Base-by-base conservation (phyloP, 345 rosid genomes). In the Hevea brasiliensis region DNA sequence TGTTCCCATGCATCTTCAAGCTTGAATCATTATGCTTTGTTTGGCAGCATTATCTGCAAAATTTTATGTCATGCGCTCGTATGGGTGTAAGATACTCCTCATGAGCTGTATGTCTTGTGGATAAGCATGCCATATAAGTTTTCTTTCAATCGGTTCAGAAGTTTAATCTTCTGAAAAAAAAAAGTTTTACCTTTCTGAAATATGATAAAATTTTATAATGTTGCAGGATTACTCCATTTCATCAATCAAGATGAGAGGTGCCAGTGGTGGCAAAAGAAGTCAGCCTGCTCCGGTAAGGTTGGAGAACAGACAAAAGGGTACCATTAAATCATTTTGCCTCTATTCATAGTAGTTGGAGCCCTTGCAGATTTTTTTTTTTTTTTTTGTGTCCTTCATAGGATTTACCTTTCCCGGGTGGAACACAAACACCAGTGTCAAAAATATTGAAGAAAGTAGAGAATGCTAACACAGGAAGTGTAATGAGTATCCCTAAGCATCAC, bases 401-500 rank as follows among this genome's bases (percentile, higher is more conserved):
- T 74, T 85, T 88, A 20, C 88, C 86, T 67, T 80, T 78, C 77
- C 73, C 59, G 14, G 77, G 51, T 72, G 85, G 59, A 67, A 74
- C 85, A 68, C 89, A 84, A 79, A 85, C 91, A 65, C 98, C 92
- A 29, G 89, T 87, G 68, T 76, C 90, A 63, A 87, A 84, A 65
- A 65, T 85, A 73, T 73, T 89, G 76, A 89, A 86, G 74, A 83
- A 75, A 79, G 89, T 76, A 47, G 88, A 81, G 66, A 85, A 79
- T 61, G 80, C 61, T 10, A 87, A 89, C 69, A 60, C 84, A 15
- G 88, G 88, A 78, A 84, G 80, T 69, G 71, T 74, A 61, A 76
- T 83, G 78, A 78, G 73, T 80, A 79, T 83, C 72, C 89, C 93
- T 41, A 89, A 85, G 84, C 91, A 84, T 78, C 87, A 85, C 60